These are phyloP conservation scores for Penicillium arizonense DNA, from an alignment of 495 filamentous ascomycete species.

Conservation along the genomic window DNA sequence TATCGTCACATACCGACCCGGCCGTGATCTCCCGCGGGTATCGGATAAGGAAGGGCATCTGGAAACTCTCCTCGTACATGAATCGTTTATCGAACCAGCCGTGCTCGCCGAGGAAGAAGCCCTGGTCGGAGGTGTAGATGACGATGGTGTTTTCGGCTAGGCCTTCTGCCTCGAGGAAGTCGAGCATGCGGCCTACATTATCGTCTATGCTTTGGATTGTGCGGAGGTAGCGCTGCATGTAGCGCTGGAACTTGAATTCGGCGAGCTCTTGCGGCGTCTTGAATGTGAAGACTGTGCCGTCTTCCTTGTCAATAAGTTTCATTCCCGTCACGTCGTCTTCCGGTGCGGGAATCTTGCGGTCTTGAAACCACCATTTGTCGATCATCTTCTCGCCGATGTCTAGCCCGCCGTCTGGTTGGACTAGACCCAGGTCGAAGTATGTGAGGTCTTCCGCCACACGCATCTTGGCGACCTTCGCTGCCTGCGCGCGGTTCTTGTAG, in stretches of 20 bases:
- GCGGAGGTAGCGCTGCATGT: slow-evolving; percentile 47
- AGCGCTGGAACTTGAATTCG: slow-evolving; percentile 48
- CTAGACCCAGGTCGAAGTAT: slow-evolving; percentile 41
- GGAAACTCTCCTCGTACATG: slow-evolving; percentile 48
- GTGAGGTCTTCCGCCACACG: slow-evolving; percentile 42
- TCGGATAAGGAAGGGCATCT: slow-evolving; percentile 45
- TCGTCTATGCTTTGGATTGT: slow-evolving; percentile 45
- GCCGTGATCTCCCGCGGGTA: slow-evolving; percentile 34
- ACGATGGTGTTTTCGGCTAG: slow-evolving; percentile 39
- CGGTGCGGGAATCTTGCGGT: slow-evolving; percentile 35
- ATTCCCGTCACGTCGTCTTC: slow-evolving; percentile 29
- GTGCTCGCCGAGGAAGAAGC: slow-evolving; percentile 49
- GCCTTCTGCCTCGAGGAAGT: slow-evolving; percentile 33
- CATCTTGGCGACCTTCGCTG: slow-evolving; percentile 39
- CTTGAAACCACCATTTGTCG: slow-evolving; percentile 12
- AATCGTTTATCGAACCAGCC: slow-evolving; percentile 51
- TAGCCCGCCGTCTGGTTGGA: slow-evolving; percentile 36
- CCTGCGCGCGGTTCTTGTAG: slow-evolving; percentile 43
- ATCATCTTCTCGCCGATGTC: slow-evolving; percentile 31
- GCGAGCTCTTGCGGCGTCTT: slow-evolving; percentile 28
- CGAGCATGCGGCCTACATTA: slow-evolving; percentile 40
- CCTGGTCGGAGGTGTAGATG: slow-evolving; percentile 45
- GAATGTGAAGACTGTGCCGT: slow-evolving; percentile 38
- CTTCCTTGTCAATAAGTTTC: slow-evolving; percentile 40
- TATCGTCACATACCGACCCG: slow-evolving; percentile 34